Evolutionary conservation across 352 stramenopile genomes (phyloP), one percentile per base, ranked within the genome.

Genomic region (Phytophthora tentaculata): DNA sequence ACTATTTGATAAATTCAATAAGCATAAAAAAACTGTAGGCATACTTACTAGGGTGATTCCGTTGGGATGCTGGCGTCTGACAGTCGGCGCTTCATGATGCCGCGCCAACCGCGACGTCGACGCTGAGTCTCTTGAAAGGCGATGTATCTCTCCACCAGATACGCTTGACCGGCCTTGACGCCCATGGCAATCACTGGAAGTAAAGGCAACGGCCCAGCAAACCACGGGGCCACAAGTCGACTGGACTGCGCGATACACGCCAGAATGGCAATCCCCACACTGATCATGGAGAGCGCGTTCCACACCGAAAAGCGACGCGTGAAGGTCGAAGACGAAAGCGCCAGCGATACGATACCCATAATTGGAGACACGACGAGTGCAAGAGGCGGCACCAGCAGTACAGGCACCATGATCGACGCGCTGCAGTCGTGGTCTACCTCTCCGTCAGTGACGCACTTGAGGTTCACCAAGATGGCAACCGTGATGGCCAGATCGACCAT

Each of bases 401-500:
- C 84, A 3, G 86, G 86, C 13, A 90, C 74, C 66, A 94, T 81
- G 58, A 94, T 88, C 5, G 73, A 80, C n/a, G 82, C 84, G 35
- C 74, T 90, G 64, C 86, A 94, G 54, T 91, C 64, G 12, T 77
- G 68, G 28, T 92, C 83, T 20, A 92, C 81, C 54, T 88, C 76
- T 12, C 86, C 86, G 53, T 94, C 64, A 17, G 80, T 89, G 24
- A 92, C 86, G 48, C 86, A 94, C 58, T 90, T 89, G 22, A 94
- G 67, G 58, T 94, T 94, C 17, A 89, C 84, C 41, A 94, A 74
- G 53, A 91, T 90, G 48, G 83, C 84, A 44, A 92, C 88, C 43
- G 86, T 91, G 61, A 89, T 91, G n/a, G 82, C 84, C 37, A 94
- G 57, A 57, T 94, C 86, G 29, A 91, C 69, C 77, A 94, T 90